Conservation (phyloP, 495 filamentous ascomycete species). For the Tuber calosporum region DNA sequence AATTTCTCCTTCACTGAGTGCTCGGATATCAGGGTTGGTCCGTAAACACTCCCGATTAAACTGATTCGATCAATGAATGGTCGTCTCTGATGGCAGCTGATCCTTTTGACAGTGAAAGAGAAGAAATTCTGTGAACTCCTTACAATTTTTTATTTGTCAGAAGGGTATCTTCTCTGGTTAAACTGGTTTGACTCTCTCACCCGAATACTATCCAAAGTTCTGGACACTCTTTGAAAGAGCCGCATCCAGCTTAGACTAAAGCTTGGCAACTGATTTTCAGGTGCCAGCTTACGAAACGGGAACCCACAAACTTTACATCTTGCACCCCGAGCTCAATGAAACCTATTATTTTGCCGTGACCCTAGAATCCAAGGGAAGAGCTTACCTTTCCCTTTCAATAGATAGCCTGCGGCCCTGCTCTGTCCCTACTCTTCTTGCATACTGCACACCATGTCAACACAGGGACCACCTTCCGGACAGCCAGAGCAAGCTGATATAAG, state of each 20-base stretch:
- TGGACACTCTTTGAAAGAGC: background rate
- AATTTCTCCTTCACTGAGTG: background rate
- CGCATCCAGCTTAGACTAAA: background rate
- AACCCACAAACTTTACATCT: background rate
- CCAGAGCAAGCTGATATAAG: background rate
- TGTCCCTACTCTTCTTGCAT: background rate
- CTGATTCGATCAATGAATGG: too few species aligned
- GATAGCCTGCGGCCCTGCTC: background rate
- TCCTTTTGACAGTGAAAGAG: too few species aligned
- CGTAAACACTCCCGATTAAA: too few species aligned
- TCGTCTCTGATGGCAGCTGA: too few species aligned
- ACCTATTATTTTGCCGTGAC: background rate
- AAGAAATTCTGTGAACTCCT: too few species aligned
- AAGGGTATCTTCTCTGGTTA: too few species aligned
- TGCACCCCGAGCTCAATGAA: background rate
- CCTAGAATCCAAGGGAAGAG: background rate
- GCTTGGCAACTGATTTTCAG: background rate
- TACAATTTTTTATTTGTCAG: too few species aligned
- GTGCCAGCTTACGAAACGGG: background rate
- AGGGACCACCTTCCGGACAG: background rate
- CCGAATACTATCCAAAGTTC: background rate
- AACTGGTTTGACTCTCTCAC: too few species aligned
- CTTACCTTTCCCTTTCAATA: background rate
- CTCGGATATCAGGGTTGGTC: too few species aligned
- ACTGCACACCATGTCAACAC: background rate